Evolutionary conservation across 2,329 filamentous ascomycete species (phyloP), one percentile per base, ranked within the genome.

Genomic region (Neurospora sp.): DNA sequence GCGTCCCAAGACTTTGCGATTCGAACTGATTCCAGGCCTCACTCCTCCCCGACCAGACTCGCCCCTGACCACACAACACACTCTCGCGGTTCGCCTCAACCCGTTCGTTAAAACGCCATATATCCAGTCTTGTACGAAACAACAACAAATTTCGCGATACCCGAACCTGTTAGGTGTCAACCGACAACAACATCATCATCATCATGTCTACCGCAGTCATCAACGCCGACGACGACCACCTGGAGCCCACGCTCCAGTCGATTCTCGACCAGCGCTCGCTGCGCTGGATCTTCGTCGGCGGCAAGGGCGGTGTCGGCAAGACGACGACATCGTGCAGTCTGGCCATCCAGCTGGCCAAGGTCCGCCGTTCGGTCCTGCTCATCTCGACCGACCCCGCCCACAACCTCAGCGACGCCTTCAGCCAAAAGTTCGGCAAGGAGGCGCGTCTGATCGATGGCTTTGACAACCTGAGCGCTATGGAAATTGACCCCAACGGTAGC

Each of bases 261-360:
- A 93, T 99, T 78, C 89, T 99, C 77, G 93, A 97, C 84, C 96
- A 99, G 82, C 93, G 93, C 81, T 91, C 92, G 40, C 90, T 99
- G 70, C 93, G 96, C 80, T 99, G 96, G 96, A 97, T 99, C 82
- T 99, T 99, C 78, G 96, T 99, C 72, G 96, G 96, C 77, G 96
- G 96, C 75, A 99, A 99, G 83, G 96, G 96, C 78, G 96, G 96
- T 79, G 96, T 99, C 66, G 96, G 96, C 80, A 99, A 99, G 86
- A 99, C 96, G 38, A 99, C 96, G n/a, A 99, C 96, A 17, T 98
- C 95, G 8, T 99, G 96, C 83, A 97, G 95, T 10, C 91, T 99
- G 74, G 96, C 96, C 73, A 98, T 99, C 79, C 96, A 99, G 83
- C 92, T 99, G 74, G 93, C 96, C 77, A 93, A 91, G 82, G 93